Base-by-base conservation (phyloP, 2,329 filamentous ascomycete species). In the Botrytis fabae region DNA sequence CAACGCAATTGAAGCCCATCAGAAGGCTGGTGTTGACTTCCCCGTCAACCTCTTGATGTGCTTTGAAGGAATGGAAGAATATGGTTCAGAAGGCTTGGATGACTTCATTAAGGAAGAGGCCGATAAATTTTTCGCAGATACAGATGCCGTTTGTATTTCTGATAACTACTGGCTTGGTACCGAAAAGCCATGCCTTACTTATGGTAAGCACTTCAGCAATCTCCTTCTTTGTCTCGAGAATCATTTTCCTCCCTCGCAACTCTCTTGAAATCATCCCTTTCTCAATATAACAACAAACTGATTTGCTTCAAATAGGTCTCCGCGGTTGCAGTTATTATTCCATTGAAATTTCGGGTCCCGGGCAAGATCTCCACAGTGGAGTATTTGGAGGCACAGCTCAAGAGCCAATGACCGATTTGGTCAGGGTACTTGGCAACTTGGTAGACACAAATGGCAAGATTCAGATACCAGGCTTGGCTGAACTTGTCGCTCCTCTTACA, bases 91-190 rank as follows among this genome's bases (percentile, higher is more conserved):
- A 82, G 96, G 96, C 54, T 88, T 99, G 72, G 96, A 99, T 80
- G 95, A 97, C 78, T 92, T 98, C 77, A 98, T 99, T 84, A 88
- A 92, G 78, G 91, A 89, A 64, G 96, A 99, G 85, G 94, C 92
- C 77, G 94, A 97, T 85, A 92, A 93, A 79, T 98, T 91, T 87
- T 99, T 99, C 86, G 94, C 94, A 80, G 95, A 98, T 79, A 91
- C 94, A 51, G 96, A 99, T 78, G 96, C 95, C 9, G 94, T 98
- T 74, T 99, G 96, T 85, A 99, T 99, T 82, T 97, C 94, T 65
- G 96, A 99, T 84, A 99, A 99, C 88, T 99, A 99, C 90, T 99
- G 96, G 96, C 91, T 99, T 59, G 96, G 96, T 74, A 98, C 96
- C 9, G 94, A 98, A 88, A 98, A 98, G 88, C 96, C 96, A 20